These are phyloP conservation scores for Tilletia horrida DNA, from an alignment of 1,284 basidiomycete species.

Conservation along the genomic window DNA sequence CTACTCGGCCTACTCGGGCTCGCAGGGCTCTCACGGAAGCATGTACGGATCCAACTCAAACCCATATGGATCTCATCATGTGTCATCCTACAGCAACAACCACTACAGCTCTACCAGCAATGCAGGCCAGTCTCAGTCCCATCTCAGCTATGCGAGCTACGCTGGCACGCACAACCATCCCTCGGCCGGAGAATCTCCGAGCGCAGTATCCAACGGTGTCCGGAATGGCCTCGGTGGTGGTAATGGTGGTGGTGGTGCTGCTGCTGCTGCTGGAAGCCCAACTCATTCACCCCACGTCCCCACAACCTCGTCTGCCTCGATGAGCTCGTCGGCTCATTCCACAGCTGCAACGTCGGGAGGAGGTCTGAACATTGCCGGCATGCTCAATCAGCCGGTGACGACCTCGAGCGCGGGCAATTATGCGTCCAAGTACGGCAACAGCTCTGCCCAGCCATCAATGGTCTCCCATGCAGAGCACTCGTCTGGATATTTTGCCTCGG, in stretches of 20 bases:
- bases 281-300: slow-evolving; percentile 1
- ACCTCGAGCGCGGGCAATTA: not conserved
- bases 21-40: not conserved
- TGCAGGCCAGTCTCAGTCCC: not conserved
- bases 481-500: slow-evolving; percentile 1
- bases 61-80: not conserved
- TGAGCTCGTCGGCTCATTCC: not conserved
- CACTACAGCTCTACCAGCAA: not conserved
- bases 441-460: not conserved
- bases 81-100: not conserved
- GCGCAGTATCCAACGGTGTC: not conserved
- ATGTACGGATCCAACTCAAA: slow-evolving; percentile 5
- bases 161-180: not conserved
- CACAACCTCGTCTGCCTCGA: not conserved
- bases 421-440: not conserved
- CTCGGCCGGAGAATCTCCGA: not conserved
- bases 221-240: not conserved
- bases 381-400: slow-evolving; percentile 6
- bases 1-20: slow-evolving; percentile 13
- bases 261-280: too few species aligned
- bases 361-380: slow-evolving; percentile 11
- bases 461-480: slow-evolving; percentile 7
- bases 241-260: not conserved
- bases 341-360: slow-evolving; percentile 4
- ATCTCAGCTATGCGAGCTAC: slow-evolving; percentile 12